Evolutionary conservation across 768 basidiomycete species (phyloP), one percentile per base, ranked within the genome.

Genomic region (Lanmaoa pseudosensibilis): DNA sequence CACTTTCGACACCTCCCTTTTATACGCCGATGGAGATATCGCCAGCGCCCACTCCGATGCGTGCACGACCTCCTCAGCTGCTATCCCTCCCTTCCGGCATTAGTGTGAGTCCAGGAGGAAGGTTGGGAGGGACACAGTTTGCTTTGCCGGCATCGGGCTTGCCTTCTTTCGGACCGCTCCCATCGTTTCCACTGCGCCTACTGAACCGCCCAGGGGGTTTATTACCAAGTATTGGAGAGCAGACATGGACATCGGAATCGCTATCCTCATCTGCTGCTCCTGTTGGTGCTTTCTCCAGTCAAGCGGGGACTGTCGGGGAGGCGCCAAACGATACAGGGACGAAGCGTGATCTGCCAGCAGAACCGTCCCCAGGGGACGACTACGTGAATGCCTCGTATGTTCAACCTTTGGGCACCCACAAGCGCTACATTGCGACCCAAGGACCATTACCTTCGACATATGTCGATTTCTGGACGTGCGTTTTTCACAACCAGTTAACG

Each of bases 341-440:
- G 23, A 61, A 36, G 5, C 56, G 43, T 11, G 50, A 53, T 41
- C 61, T 50, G n/a, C 63, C 50, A 44, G 47, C 57, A 52, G 61
- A 52, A 40, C 58, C 61, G 3, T 69, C 71, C 19, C 83, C 85
- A 33, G 83, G 82, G 40, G 88, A 88, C 60, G 95, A 98, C 69
- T 98, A 98, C 69, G 87, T 98, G 71, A 98, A 98, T 68, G 96
- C 96, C 11, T 96, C 93, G 30, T 90, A 88, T 65, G 87, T 98
- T 36, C 92, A 92, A 69, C 93, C 95, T 3, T 74, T 92, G 19
- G 87, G 88, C 3, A 95, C 95, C 1, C 78, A 74, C 32, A 84
- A 84, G 69, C 81, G 88, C 46, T 98, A 96, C 66, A 97, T 98
- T 55, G 96, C 95, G 4, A 97, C 96, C 3, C 96, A 98, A 69